Percentiles rank a stretch among this genome's conserved stretches.
Evolutionary conservation across 306 rosid genomes (phyloP).

Genomic region (Medicago arabica): DNA sequence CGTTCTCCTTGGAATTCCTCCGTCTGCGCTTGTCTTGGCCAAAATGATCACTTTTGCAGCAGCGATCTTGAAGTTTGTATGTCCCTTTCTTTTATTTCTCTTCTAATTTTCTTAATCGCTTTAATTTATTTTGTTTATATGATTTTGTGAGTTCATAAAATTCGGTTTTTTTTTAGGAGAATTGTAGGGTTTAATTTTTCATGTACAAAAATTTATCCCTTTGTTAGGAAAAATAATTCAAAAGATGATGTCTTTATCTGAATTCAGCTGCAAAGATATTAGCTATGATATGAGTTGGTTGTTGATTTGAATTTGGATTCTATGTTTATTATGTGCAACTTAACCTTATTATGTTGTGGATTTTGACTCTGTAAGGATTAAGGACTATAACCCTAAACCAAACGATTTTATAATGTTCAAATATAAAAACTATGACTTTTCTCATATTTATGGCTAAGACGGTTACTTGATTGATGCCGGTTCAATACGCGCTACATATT

Average conservation of each 20-base stretch:
- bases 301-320: slow-evolving; percentile 17
- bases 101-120: no score
- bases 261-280: slow-evolving; percentile 21
- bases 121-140: neutral
- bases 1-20: slow-evolving; percentile 77
- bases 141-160: no score
- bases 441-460: no score
- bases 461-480: no score
- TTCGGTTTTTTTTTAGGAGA: no score
- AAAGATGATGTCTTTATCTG: neutral
- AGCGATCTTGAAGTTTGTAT: slow-evolving; percentile 98
- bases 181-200: slow-evolving; percentile 17
- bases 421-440: no score
- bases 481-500: no score
- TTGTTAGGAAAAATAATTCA: neutral
- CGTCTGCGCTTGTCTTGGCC: slow-evolving; percentile 84
- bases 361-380: neutral
- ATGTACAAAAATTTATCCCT: neutral
- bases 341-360: neutral
- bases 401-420: slow-evolving; percentile 9
- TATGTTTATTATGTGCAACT: neutral
- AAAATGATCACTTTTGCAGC: slow-evolving; percentile 86
- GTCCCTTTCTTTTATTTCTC: slow-evolving; percentile 39
- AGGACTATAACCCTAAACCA: slow-evolving; percentile 4
- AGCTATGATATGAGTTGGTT: slow-evolving; percentile 19